Evolutionary conservation across 1,139 yeast genomes (phyloP).

Genomic region (Debaryomyces udenii): DNA sequence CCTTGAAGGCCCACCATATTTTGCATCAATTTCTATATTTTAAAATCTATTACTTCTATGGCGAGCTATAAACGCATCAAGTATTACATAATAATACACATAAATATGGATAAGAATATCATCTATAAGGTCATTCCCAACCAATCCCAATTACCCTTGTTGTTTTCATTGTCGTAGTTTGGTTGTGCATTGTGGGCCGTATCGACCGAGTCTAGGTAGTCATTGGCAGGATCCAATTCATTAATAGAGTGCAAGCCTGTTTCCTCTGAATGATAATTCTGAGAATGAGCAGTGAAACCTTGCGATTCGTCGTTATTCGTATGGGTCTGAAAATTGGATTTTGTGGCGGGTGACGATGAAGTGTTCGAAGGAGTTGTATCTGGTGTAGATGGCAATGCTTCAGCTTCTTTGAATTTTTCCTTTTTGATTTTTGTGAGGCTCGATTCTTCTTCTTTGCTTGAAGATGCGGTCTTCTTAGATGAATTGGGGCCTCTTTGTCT

Average conservation of each 20-base stretch:
- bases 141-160: conserved; percentile 40
- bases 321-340: conserved; percentile 1
- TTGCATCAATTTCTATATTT: no score
- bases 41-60: no score
- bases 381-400: background rate
- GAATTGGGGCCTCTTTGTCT: conserved; percentile 35
- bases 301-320: background rate
- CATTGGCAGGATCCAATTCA: conserved; percentile 19
- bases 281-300: background rate
- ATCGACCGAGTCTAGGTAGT: conserved; percentile 9
- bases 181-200: conserved; percentile 1
- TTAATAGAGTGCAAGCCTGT: conserved; percentile 17
- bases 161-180: conserved; percentile 9
- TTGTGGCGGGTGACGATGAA: conserved; percentile 7
- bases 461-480: conserved; percentile 10
- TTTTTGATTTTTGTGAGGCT: conserved; percentile 31
- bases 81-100: background rate
- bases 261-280: conserved; percentile 1
- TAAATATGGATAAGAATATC: conserved; percentile 2
- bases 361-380: background rate
- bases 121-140: conserved; percentile 37
- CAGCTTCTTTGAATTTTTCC: conserved; percentile 6
- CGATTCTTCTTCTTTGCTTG: conserved; percentile 39
- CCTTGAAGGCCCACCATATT: no score
- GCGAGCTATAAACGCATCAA: background rate